Evolutionary conservation across 2,329 filamentous ascomycete species (phyloP), one percentile per base, ranked within the genome.

Genomic region (Waltergamsia citrina): DNA sequence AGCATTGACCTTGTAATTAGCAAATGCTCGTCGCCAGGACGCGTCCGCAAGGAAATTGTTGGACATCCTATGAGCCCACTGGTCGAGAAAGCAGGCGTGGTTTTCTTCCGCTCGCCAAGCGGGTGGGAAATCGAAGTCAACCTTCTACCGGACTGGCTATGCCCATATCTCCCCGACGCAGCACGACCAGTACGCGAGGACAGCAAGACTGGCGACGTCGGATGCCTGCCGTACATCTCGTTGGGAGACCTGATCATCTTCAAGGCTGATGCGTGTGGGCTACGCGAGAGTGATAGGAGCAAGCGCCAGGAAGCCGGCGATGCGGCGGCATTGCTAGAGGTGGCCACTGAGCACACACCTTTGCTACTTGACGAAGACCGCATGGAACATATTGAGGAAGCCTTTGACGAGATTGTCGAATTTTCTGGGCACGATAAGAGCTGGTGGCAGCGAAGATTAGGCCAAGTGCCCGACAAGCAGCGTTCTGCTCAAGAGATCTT

Each of bases 1-100:
- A 51, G 48, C 41, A 51, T 51, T 47, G 48, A 51, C 31, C 32
- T 51, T 2, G 39, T 51, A 29, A 45, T 51, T 19, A 50, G 47
- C 48, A 51, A 50, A 14, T 51, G 43, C 6, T 51, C 48, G 7
- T 51, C 48, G 6, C 48, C 48, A 15, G 47, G 48, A 12, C 45
- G 48, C 19, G 48, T 51, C 14, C 40, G 42, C 7, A 50, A 51
- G 21, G 48, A 49, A 31, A 50, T 51, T 19, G 40, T 51, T 15
- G 48, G 45, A 12, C 48, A 51, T 7, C 47, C 48, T 28, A 51
- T 50, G 39, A 48, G 39, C 5, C 48, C 48, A 6, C 44, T 51
- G n/a, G 33, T 43, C 23, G 48, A 51, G 31, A 45, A 41, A 24
- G 41, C 48, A 6, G 48, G 48, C 7, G 39, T 36, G 7, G 41